phyloP scores from a whole-genome alignment of 257 asterid genomes.

The Rehmannia glutinosa region DNA sequence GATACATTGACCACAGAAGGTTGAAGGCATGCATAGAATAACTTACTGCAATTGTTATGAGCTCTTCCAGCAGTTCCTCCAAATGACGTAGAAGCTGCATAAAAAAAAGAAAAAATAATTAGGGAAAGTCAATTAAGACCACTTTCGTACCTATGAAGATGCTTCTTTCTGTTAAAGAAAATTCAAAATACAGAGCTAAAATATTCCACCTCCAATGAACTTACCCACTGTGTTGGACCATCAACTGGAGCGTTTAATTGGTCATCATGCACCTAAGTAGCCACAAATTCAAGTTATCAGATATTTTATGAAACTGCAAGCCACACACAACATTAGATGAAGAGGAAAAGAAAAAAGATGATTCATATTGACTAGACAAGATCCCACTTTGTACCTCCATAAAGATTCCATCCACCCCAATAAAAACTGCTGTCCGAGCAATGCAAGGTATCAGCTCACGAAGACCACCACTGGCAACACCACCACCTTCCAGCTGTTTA shows the following conservation, averaged over 20 bases:
- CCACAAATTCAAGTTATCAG: conserved; percentile 5
- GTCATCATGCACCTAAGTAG: conserved; percentile 77
- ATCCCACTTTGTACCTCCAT: conserved; percentile 63
- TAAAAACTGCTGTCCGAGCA: conserved; percentile 95
- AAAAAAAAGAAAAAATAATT: not conserved
- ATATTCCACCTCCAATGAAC: not conserved
- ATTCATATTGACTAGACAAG: not conserved
- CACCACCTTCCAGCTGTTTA: conserved; percentile 90
- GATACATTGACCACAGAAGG: not conserved
- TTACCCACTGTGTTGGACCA: conserved; percentile 99
- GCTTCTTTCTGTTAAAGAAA: not conserved
- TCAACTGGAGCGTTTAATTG: conserved; percentile 94
- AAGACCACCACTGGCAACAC: conserved; percentile 99
- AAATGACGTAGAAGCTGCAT: conserved; percentile 88
- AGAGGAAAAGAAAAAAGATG: not conserved
- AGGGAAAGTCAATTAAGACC: not conserved
- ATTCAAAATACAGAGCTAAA: not conserved
- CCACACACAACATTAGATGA: not conserved
- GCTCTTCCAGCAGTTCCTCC: conserved; percentile 87
- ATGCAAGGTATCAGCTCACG: conserved; percentile 95
- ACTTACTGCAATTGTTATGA: conserved; percentile 78
- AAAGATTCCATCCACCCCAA: conserved; percentile 94
- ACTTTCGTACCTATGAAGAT: not conserved
- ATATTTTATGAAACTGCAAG: not conserved
- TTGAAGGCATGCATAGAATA: not conserved